Evolutionary conservation across 2,329 filamentous ascomycete species (phyloP).

Genomic region (Clonostachys sp.): DNA sequence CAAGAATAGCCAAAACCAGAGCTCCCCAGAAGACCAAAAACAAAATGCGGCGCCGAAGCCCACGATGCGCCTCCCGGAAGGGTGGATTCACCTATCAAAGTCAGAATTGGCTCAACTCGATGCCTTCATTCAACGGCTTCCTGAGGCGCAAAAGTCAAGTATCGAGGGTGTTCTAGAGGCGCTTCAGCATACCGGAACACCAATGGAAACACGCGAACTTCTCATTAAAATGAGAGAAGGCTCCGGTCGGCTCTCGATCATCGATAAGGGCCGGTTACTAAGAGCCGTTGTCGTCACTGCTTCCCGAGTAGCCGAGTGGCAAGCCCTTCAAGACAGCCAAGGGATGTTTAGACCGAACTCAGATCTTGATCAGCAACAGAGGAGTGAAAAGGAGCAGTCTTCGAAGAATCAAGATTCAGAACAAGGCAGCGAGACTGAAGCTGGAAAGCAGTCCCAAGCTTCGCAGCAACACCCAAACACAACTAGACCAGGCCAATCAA

Average conservation of each 20-base stretch:
- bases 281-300: constrained; percentile 22
- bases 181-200: constrained; percentile 66
- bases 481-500: background rate
- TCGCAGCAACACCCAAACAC: background rate
- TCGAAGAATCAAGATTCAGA: background rate
- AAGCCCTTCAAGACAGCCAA: background rate
- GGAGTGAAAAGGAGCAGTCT: background rate
- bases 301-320: constrained; percentile 18
- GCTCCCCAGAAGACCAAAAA: constrained; percentile 19
- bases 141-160: constrained; percentile 54
- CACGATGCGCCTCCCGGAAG: constrained; percentile 43
- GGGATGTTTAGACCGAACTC: background rate
- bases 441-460: background rate
- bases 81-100: constrained; percentile 40
- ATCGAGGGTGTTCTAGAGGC: constrained; percentile 56
- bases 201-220: constrained; percentile 59
- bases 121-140: constrained; percentile 56
- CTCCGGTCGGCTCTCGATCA: constrained; percentile 46
- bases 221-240: constrained; percentile 46
- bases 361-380: background rate
- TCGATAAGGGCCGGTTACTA: constrained; percentile 30
- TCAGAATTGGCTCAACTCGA: constrained; percentile 49
- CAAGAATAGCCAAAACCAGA: constrained; percentile 1
- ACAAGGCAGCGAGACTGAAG: background rate
- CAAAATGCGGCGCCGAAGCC: constrained; percentile 15